These are phyloP conservation scores for Pyrus hybrid DNA, from an alignment of 331 rosid genomes.

Conservation along the genomic window DNA sequence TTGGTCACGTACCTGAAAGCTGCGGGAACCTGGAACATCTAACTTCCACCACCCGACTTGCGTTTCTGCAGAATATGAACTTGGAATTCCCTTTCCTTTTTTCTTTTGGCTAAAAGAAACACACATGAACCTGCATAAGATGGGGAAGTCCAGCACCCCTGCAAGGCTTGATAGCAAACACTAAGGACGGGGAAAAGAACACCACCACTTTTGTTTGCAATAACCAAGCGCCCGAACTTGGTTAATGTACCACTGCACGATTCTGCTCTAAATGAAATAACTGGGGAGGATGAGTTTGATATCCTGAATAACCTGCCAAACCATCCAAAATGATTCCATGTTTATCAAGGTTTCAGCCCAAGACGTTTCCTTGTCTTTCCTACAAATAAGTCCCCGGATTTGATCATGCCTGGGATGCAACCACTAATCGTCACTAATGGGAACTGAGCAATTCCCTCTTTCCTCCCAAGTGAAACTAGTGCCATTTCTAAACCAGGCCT, in stretches of 20 bases:
- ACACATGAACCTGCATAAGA: background rate
- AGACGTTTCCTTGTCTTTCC: conserved; percentile 36
- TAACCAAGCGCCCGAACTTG: background rate
- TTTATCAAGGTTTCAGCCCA: conserved; percentile 20
- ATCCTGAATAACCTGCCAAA: background rate
- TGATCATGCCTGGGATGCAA: conserved; percentile 31
- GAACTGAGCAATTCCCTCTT: conserved; percentile 29
- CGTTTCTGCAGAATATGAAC: background rate
- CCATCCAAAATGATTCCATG: background rate
- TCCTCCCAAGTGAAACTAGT: conserved; percentile 40
- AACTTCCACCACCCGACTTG: background rate
- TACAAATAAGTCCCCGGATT: conserved; percentile 41
- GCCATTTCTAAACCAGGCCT: conserved; percentile 19
- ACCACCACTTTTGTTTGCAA: background rate
- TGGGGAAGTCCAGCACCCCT: background rate
- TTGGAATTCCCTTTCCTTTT: background rate
- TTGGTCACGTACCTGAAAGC: background rate
- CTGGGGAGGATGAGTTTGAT: background rate
- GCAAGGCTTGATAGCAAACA: background rate
- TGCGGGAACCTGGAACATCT: background rate
- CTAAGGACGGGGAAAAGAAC: background rate
- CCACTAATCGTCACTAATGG: conserved; percentile 32
- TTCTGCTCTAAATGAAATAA: background rate
- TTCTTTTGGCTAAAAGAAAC: background rate
- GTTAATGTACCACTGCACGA: background rate